Percentiles rank a stretch among this genome's conserved stretches.
These are phyloP conservation scores for Elsinoe ampelina DNA, from an alignment of 2,329 filamentous ascomycete genomes.

Conservation along the genomic window DNA sequence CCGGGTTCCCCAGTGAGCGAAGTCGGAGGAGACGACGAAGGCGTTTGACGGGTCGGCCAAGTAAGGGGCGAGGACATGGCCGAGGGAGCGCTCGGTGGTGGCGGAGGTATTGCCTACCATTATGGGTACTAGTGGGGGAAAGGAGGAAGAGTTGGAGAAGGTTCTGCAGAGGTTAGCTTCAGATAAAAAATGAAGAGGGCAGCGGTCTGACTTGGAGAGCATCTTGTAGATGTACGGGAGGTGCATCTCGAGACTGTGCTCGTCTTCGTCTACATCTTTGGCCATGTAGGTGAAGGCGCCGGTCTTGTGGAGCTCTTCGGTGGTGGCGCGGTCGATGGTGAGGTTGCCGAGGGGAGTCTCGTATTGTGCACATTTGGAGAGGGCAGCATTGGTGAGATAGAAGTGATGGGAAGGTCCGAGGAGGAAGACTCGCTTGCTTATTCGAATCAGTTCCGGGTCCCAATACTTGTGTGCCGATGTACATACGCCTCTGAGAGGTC, in stretches of 20 bases:
- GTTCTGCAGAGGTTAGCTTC: slow-evolving; percentile 19
- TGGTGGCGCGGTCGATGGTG: slow-evolving; percentile 50
- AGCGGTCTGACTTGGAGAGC: slow-evolving; percentile 39
- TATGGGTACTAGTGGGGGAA: slow-evolving; percentile 73
- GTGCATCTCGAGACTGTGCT: slow-evolving; percentile 96
- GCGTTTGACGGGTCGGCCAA: slow-evolving; percentile 64
- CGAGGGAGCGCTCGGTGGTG: slow-evolving; percentile 57
- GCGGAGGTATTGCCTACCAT: slow-evolving; percentile 68
- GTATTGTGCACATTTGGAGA: slow-evolving; percentile 63
- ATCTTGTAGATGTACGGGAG: slow-evolving; percentile 86
- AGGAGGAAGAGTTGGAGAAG: slow-evolving; percentile 38
- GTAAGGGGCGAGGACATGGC: slow-evolving; percentile 65
- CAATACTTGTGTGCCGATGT: background rate
- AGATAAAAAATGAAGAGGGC: background rate
- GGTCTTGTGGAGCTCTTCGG: slow-evolving; percentile 43
- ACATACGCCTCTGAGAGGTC: slow-evolving; percentile 63
- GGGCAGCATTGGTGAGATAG: slow-evolving; percentile 66
- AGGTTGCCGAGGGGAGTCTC: slow-evolving; percentile 66
- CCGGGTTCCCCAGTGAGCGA: slow-evolving; percentile 86
- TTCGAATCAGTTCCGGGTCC: background rate
- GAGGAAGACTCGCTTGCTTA: slow-evolving; percentile 76
- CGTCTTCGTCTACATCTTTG: slow-evolving; percentile 58
- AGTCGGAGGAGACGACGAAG: slow-evolving; percentile 89
- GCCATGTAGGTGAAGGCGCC: slow-evolving; percentile 58
- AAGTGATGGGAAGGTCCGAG: slow-evolving; percentile 88